Conservation (phyloP, 2,329 filamentous ascomycete species). For the Penicillium sp. region DNA sequence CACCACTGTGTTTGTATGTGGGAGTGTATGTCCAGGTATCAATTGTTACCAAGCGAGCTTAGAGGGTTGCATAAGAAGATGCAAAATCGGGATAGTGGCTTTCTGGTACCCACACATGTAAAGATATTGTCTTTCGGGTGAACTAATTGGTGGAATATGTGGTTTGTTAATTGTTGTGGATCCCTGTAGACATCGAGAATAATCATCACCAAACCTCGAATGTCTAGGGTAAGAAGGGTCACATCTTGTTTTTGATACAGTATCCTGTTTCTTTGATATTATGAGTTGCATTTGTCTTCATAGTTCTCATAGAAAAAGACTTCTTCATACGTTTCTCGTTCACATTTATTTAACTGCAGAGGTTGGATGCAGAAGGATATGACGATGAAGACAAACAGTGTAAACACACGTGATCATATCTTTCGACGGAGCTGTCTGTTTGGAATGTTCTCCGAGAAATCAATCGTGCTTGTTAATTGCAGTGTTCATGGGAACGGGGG, state of each 20-base stretch:
- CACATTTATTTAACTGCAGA: background rate
- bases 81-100: background rate
- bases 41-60: background rate
- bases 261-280: background rate
- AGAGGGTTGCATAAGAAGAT: background rate
- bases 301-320: background rate
- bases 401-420: slow-evolving; percentile 34
- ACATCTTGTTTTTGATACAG: background rate
- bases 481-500: slow-evolving; percentile 7
- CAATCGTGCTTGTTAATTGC: slow-evolving; percentile 6
- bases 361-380: background rate
- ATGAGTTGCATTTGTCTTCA: no score
- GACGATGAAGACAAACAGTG: slow-evolving; percentile 26
- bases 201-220: background rate
- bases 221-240: background rate
- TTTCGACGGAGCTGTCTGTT: slow-evolving; percentile 12
- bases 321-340: background rate
- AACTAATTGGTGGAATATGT: background rate
- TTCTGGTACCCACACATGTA: background rate
- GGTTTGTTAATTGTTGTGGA: background rate
- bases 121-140: background rate
- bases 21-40: background rate
- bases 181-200: background rate
- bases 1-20: background rate
- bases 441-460: background rate